Conservation (phyloP, 2,329 filamentous ascomycete genomes). For the Venturia effusa region DNA sequence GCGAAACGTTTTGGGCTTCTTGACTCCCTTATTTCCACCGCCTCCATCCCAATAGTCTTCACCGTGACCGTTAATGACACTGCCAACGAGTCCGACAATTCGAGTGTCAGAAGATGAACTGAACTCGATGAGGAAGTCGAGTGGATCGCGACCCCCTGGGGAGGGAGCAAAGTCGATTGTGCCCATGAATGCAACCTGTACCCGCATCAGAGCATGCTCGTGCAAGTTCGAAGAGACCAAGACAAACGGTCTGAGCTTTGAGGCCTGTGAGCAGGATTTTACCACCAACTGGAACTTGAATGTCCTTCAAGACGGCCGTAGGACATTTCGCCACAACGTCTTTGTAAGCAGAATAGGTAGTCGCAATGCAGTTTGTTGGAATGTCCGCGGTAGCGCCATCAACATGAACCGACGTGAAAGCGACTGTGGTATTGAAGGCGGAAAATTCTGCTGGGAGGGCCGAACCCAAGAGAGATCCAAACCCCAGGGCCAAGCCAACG, state of each 20-base stretch:
- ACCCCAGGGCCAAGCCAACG: not conserved
- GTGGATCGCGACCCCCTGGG: not conserved
- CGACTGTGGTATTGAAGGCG: too few relatives aligned
- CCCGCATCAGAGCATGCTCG: not conserved
- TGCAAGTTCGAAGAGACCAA: not conserved
- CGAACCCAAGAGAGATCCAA: not conserved
- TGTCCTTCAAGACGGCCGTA: not conserved
- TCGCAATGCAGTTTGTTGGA: not conserved
- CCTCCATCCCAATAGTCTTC: constrained; percentile 40
- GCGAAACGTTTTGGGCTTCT: constrained; percentile 22
- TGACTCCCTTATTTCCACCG: constrained; percentile 24
- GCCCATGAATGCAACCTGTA: not conserved
- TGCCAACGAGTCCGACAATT: constrained; percentile 40
- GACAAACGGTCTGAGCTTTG: not conserved
- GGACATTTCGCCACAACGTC: not conserved
- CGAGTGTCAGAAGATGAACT: constrained; percentile 33
- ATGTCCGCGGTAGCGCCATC: not conserved
- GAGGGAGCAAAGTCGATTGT: not conserved
- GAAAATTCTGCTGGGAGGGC: not conserved
- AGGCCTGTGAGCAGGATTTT: not conserved
- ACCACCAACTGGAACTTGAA: not conserved
- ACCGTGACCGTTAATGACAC: constrained; percentile 47
- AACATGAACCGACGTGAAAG: not conserved
- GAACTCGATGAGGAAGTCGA: not conserved
- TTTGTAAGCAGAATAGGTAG: not conserved